phyloP scores from a whole-genome alignment of 2,329 filamentous ascomycete species.

The Biscogniauxia marginata region DNA sequence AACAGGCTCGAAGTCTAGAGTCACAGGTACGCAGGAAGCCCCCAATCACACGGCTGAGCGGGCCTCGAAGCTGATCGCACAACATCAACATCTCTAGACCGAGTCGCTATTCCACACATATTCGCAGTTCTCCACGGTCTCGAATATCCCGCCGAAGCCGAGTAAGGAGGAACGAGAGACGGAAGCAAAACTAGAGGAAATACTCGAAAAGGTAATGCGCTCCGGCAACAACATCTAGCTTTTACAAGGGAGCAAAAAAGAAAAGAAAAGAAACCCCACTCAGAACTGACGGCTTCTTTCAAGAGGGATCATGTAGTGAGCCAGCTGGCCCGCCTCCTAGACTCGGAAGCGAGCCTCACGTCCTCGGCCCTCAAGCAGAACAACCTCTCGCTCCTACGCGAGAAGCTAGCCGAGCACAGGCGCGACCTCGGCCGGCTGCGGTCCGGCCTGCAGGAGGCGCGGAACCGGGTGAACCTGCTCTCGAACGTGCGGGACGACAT shows the following conservation, averaged over 20 bases:
- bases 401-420: slow-evolving; percentile 84
- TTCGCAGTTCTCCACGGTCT: slow-evolving; percentile 81
- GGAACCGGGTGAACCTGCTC: slow-evolving; percentile 86
- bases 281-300: slow-evolving; percentile 11
- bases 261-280: too few relatives aligned
- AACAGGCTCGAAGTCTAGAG: slow-evolving; percentile 86
- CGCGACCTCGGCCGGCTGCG: slow-evolving; percentile 77
- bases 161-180: slow-evolving; percentile 79
- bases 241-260: not conserved
- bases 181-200: slow-evolving; percentile 78
- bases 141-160: slow-evolving; percentile 78
- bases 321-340: slow-evolving; percentile 84
- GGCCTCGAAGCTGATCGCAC: not conserved
- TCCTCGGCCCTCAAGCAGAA: slow-evolving; percentile 96
- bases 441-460: slow-evolving; percentile 69
- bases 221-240: not conserved
- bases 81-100: slow-evolving; percentile 54
- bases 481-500: slow-evolving; percentile 91
- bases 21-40: slow-evolving; percentile 64
- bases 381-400: slow-evolving; percentile 86
- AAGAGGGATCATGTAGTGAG: slow-evolving; percentile 79
- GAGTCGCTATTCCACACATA: slow-evolving; percentile 82
- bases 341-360: slow-evolving; percentile 84
- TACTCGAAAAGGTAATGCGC: slow-evolving; percentile 70
- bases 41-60: not conserved